Evolutionary conservation across 768 basidiomycete genomes (phyloP).

Genomic region (Mycena kentingensis): DNA sequence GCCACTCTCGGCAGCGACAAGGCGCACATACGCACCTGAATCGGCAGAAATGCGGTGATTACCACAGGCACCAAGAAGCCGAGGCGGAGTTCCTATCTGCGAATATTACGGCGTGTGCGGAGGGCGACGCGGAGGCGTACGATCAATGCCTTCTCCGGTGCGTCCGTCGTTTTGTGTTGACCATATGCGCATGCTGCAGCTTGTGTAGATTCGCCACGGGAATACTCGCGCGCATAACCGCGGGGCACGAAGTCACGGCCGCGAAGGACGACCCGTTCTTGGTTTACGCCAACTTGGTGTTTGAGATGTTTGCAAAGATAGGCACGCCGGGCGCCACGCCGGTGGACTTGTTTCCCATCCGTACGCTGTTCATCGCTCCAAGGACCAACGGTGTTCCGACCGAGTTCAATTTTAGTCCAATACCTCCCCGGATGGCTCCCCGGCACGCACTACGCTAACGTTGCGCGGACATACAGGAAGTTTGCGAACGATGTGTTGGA

Average conservation of each 20-base stretch:
- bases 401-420: constrained; percentile 17
- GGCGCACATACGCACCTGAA: too few relatives aligned
- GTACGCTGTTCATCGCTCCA: constrained; percentile 13
- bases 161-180: neutral
- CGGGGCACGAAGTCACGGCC: constrained; percentile 21
- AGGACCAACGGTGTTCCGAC: neutral
- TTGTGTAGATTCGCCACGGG: constrained; percentile 19
- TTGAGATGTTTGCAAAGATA: neutral
- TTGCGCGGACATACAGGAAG: constrained; percentile 10
- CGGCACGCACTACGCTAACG: constrained; percentile 27
- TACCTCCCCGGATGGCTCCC: constrained; percentile 38
- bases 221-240: constrained; percentile 11
- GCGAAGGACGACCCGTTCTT: constrained; percentile 23
- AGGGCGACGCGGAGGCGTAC: constrained; percentile 3
- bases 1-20: too few relatives aligned
- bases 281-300: constrained; percentile 8
- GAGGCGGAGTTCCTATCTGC: too few relatives aligned
- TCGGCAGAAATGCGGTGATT: too few relatives aligned
- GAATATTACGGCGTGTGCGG: too few relatives aligned
- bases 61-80: too few relatives aligned
- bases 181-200: neutral
- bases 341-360: constrained; percentile 22
- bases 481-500: constrained; percentile 12
- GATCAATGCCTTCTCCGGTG: constrained; percentile 5
- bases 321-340: constrained; percentile 20